phyloP scores from a whole-genome alignment of 139 green algal species.

The Picochlorum sp. region DNA sequence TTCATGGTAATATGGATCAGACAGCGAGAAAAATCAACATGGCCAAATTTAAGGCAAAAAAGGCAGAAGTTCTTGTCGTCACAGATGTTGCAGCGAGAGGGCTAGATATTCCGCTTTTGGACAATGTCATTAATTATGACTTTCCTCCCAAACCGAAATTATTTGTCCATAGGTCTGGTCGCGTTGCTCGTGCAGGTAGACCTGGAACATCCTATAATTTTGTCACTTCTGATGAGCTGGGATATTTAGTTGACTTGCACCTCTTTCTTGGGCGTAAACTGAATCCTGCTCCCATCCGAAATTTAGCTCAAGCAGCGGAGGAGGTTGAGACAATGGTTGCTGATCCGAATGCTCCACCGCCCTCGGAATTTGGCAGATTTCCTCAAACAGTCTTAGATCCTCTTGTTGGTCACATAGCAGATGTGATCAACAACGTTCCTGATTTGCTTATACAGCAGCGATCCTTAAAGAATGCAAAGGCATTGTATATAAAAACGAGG shows the following conservation, averaged over 20 bases:
- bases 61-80: conserved; percentile 66
- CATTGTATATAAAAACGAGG: conserved; percentile 82
- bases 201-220: conserved; percentile 70
- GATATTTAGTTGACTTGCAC: conserved; percentile 92
- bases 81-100: conserved; percentile 97
- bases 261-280: conserved; percentile 79
- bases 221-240: conserved; percentile 55
- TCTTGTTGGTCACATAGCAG: conserved; percentile 47
- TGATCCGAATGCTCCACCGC: neutral
- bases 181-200: conserved; percentile 63
- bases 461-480: conserved; percentile 65
- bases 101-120: conserved; percentile 95
- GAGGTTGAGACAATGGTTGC: conserved; percentile 3
- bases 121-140: conserved; percentile 98
- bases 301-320: conserved; percentile 26
- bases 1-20: conserved; percentile 96
- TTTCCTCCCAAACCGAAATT: conserved; percentile 89
- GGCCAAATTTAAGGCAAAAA: conserved; percentile 74
- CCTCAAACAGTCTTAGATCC: conserved; percentile 58
- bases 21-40: conserved; percentile 90
- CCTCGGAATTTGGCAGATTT: conserved; percentile 56
- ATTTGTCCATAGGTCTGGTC: conserved; percentile 85
- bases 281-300: conserved; percentile 26
- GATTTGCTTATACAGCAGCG: conserved; percentile 39
- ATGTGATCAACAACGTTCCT: conserved; percentile 28